These are phyloP conservation scores for Stentor roeselii DNA, from an alignment of 73 alveolate species.

Conservation along the genomic window DNA sequence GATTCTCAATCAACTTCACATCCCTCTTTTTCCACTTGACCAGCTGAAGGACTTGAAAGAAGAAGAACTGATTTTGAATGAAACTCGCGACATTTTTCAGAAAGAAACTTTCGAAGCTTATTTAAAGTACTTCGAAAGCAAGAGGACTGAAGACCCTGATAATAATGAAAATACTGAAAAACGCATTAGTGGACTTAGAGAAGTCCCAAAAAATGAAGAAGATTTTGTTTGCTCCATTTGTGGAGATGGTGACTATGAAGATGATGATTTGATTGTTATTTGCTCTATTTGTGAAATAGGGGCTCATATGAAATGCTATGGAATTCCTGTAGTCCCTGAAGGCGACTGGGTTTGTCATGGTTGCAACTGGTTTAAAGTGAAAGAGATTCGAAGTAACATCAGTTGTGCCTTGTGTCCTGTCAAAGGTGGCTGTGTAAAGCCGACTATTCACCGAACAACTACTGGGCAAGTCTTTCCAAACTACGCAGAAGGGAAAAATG, in stretches of 20 bases:
- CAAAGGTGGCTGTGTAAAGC: not conserved
- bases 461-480: not conserved
- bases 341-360: slow-evolving; percentile 3
- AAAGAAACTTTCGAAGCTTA: not conserved
- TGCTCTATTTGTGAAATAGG: slow-evolving; percentile 24
- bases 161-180: not conserved
- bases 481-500: slow-evolving; percentile 2
- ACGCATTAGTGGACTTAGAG: not conserved
- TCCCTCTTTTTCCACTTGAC: not conserved
- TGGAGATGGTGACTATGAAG: slow-evolving; percentile 30
- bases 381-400: not conserved
- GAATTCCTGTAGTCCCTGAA: slow-evolving; percentile 25
- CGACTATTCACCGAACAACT: not conserved
- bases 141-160: slow-evolving; percentile 2
- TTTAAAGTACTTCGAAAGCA: slow-evolving; percentile 24
- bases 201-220: slow-evolving; percentile 13
- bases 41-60: not conserved
- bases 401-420: slow-evolving; percentile 17
- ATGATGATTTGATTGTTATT: slow-evolving; percentile 23
- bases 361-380: not conserved
- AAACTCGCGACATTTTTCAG: not conserved
- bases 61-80: slow-evolving; percentile 5
- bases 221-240: slow-evolving; percentile 7
- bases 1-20: not conserved
- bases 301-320: slow-evolving; percentile 28